Percentiles rank a stretch among this genome's conserved stretches.
Evolutionary conservation across 306 rosid species (phyloP).

Genomic region (Vigna angularis): DNA sequence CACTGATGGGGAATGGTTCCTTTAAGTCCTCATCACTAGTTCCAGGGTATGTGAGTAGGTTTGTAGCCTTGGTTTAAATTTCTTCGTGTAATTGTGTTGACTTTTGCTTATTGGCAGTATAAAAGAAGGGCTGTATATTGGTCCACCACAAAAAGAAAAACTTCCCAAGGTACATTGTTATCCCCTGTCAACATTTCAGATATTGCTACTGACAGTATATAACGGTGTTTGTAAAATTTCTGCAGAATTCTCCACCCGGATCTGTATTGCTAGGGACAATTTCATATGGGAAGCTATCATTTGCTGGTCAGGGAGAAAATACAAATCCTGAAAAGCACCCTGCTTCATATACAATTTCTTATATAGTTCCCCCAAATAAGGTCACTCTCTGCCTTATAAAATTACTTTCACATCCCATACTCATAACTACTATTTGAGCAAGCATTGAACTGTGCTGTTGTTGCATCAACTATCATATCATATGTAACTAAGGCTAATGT

Average conservation of each 20-base stretch:
- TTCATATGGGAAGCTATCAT: conserved; percentile 80
- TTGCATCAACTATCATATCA: conserved; percentile 32
- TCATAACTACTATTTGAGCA: conserved; percentile 7
- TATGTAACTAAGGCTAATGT: conserved; percentile 25
- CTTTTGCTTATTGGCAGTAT: conserved; percentile 57
- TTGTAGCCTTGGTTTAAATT: conserved; percentile 39
- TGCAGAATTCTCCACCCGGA: conserved; percentile 80
- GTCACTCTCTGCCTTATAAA: conserved; percentile 49
- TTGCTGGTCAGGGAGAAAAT: conserved; percentile 53
- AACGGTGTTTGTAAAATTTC: conserved; percentile 33
- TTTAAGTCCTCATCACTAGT: conserved; percentile 75
- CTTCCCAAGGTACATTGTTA: conserved; percentile 76
- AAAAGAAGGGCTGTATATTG: conserved; percentile 89
- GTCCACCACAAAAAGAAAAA: conserved; percentile 88
- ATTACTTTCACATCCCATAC: conserved; percentile 31
- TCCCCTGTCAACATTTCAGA: conserved; percentile 28
- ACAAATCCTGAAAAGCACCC: conserved; percentile 78
- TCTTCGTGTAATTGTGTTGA: conserved; percentile 38
- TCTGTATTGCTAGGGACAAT: conserved; percentile 85
- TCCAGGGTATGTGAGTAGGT: conserved; percentile 75
- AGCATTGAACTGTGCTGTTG: conserved; percentile 26
- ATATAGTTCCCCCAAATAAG: conserved; percentile 91
- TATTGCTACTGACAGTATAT: conserved; percentile 25
- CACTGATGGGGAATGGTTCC: conserved; percentile 80
- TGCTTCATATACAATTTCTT: conserved; percentile 66